Percentiles rank a stretch among this genome's conserved stretches.
Conservation (phyloP, 2,329 filamentous ascomycete genomes). For the Fusarium dimerum region DNA sequence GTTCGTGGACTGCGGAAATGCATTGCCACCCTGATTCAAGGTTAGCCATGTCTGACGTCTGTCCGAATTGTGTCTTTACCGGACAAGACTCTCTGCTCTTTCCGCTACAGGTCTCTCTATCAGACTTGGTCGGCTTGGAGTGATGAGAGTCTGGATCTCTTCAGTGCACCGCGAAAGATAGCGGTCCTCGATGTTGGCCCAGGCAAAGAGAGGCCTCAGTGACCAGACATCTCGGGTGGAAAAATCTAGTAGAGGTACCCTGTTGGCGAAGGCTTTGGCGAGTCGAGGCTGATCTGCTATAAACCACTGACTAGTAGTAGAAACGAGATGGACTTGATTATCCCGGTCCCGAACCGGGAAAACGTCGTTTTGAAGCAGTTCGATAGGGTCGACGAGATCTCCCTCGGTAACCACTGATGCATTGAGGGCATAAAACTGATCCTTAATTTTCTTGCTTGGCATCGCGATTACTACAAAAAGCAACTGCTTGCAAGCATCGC, state of each 20-base stretch:
- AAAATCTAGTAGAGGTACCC: conserved; percentile 21
- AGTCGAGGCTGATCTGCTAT: conserved; percentile 21
- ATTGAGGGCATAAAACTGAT: too few species aligned
- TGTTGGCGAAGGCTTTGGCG: conserved; percentile 17
- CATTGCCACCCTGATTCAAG: conserved; percentile 11
- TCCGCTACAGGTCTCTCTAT: conserved; percentile 11
- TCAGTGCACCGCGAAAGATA: conserved; percentile 21
- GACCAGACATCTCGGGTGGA: conserved; percentile 20
- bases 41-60: neutral
- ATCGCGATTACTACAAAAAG: too few species aligned
- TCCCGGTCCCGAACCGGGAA: conserved; percentile 17
- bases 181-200: conserved; percentile 22
- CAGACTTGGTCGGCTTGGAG: too few species aligned
- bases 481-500: conserved; percentile 19
- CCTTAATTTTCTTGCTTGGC: too few species aligned
- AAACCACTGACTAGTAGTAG: conserved; percentile 23
- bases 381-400: conserved; percentile 17
- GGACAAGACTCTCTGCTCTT: conserved; percentile 20
- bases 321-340: conserved; percentile 14
- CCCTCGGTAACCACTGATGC: too few species aligned
- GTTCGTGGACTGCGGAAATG: conserved; percentile 24
- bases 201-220: conserved; percentile 16
- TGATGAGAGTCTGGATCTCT: too few species aligned
- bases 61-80: neutral
- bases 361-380: conserved; percentile 11